Evolutionary conservation across 78 protist species (phyloP), one percentile per base, ranked within the genome.

Genomic region (Salpingoeca rosetta): DNA sequence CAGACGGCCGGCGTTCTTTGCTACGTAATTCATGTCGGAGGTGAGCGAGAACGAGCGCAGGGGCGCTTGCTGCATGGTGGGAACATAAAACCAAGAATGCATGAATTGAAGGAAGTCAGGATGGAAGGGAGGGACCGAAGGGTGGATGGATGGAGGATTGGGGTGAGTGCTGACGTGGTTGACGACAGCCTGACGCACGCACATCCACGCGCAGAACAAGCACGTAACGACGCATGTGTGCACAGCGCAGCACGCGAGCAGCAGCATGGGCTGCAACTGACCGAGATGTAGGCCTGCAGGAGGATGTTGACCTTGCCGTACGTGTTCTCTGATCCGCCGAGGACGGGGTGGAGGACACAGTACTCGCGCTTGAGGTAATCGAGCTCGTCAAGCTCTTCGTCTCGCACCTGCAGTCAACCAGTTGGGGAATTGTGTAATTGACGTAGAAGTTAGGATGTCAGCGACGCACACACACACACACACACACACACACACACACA

Each of bases 351-450:
- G 76, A 81, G 41, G 37, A 24, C 45, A 2, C 73, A 36, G 40
- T 2, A 1, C 36, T 77, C 72, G 72, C 39, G 73, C 83, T 22
- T 65, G 37, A 74, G 51, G 35, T 96, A 76, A 79, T 88, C 77
- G 42, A 98, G 90, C 85, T 98, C 99, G 0, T 56, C 81, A 2
- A 37, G 26, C 73, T 97, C 98, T 41, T 95, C 99, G 56, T 91
- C 96, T n/a, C 98, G 87, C 2, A 92, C 87, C 35, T 51, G 77
- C 40, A 90, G 51, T 37, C n/a, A n/a, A 7, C 73, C n/a, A 22
- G 37, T 76, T 1, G 57, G 36, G 36, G 22, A 80, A 25, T n/a
- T 37, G 38, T 37, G 43, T 76, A 12, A 1, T 76, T 27, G 12
- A 37, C 25, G 72, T 24, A 38, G 17, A 57, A n/a, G 77, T 7